Percentiles rank a stretch among this genome's conserved stretches.
Conservation (phyloP, 2,329 filamentous ascomycete genomes). For the Xylaria polymorpha region DNA sequence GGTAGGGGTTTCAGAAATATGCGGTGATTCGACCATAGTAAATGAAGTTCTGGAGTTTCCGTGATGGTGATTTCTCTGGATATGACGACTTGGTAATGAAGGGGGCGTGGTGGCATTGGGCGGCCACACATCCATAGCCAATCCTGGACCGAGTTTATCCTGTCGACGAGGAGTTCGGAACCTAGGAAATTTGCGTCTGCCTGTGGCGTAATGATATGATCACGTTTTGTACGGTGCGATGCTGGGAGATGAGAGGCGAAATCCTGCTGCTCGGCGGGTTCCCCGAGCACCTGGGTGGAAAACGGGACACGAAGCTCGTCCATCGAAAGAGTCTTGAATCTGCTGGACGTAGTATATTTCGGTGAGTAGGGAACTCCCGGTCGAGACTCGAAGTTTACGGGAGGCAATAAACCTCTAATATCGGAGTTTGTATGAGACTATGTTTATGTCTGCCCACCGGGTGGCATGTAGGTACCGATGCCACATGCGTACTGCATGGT, state of each 20-base stretch:
- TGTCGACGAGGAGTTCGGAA: slow-evolving; percentile 49
- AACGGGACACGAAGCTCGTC: slow-evolving; percentile 23
- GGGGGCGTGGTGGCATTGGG: slow-evolving; percentile 53
- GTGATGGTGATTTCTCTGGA: slow-evolving; percentile 52
- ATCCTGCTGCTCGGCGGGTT: slow-evolving; percentile 12
- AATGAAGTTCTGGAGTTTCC: slow-evolving; percentile 54
- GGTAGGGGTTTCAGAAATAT: slow-evolving; percentile 57
- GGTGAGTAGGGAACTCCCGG: background rate
- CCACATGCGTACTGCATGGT: too few species aligned
- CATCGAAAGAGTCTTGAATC: slow-evolving; percentile 13
- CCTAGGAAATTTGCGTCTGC: slow-evolving; percentile 43
- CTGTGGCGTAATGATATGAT: slow-evolving; percentile 47
- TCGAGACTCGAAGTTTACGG: background rate
- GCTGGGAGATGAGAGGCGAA: slow-evolving; percentile 45
- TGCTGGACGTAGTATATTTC: background rate
- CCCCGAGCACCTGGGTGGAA: slow-evolving; percentile 24
- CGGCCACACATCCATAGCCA: slow-evolving; percentile 50
- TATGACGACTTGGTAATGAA: slow-evolving; percentile 53
- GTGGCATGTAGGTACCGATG: background rate
- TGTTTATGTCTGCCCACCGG: slow-evolving; percentile 7
- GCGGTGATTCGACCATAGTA: slow-evolving; percentile 54
- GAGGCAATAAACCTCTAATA: background rate
- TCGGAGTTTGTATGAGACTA: background rate
- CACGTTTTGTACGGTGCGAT: slow-evolving; percentile 46
- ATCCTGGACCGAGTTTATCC: slow-evolving; percentile 47